Evolutionary conservation across 2,329 filamentous ascomycete species (phyloP), one percentile per base, ranked within the genome.

Genomic region (Gnomoniopsis smithogilvyi): DNA sequence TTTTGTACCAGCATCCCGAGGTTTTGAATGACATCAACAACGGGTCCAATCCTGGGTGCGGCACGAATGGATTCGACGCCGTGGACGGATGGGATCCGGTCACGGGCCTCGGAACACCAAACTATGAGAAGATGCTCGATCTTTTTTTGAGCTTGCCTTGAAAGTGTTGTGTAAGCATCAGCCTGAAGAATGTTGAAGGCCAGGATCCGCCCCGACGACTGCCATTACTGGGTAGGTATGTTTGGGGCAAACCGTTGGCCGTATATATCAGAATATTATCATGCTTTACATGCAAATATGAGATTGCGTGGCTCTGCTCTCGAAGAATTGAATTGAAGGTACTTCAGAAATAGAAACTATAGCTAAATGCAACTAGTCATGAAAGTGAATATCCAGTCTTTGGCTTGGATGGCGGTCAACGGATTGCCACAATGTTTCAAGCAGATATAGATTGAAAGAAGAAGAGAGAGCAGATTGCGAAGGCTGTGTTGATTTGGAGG

Each of bases 21-120:
- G 67, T 69, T 11, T 67, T 72, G 41, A 67, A 69, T 47, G 70
- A 72, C 51, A 62, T 72, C 14, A 67, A 64, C 7, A 61, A 57
- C 1, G 70, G 70, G 2, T 61, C 59, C 4, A 72, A 71, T 52
- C 70, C 71, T 1, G 70, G 70, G 10, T 73, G 70, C 33, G 65
- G 67, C n/a, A 70, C 67, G 1, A 38, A 61, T 4, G 71, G 71
- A 0, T 73, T 72, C 50, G 62, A 62, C 2, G 70, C 68, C 3
- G 64, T 62, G 11, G 49, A 61, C 30, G 68, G 68, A 7, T 70
- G 68, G 68, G 68, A 70, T 46, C 68, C 68, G 1, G 62, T 67
- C 2, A 67, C 66, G 2, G 66, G 66, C 1, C 61, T 69, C 3
- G 66, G 66, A 43, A 62, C 66, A 33, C 66, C 66, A 19, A 60